Evolutionary conservation across 352 stramenopile genomes (phyloP).

Genomic region (Phytophthora colocasiae): DNA sequence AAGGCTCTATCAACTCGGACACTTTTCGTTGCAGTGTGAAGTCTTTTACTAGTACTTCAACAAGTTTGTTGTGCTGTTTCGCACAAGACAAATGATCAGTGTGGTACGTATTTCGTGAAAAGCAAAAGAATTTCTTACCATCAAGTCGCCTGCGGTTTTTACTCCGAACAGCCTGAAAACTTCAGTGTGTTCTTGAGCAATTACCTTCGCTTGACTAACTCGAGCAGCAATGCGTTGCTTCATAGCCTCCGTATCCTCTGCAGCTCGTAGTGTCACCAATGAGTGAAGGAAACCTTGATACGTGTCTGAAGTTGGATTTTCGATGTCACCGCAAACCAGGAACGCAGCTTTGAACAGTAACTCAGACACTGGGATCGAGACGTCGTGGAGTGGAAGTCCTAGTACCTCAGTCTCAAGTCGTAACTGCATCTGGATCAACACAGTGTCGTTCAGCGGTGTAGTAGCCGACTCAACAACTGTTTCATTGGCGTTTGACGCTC

Average conservation of each 20-base stretch:
- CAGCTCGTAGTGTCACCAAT: conserved; percentile 31
- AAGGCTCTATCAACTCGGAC: conserved; percentile 29
- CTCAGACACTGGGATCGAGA: conserved; percentile 24
- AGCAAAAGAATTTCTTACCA: conserved; percentile 20
- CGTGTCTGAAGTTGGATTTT: conserved; percentile 1
- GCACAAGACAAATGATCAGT: conserved; percentile 9
- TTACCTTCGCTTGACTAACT: conserved; percentile 29
- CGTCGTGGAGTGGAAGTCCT: conserved; percentile 42
- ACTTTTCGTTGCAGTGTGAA: conserved; percentile 35
- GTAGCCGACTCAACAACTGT: not conserved
- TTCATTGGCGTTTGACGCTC: not conserved
- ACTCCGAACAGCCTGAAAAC: conserved; percentile 30
- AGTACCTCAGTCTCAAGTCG: conserved; percentile 56
- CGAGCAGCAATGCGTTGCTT: conserved; percentile 35
- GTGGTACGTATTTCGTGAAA: not conserved
- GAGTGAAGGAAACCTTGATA: conserved; percentile 41
- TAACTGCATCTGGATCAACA: conserved; percentile 25
- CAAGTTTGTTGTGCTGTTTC: conserved; percentile 16
- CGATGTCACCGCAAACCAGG: conserved; percentile 25
- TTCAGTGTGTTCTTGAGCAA: conserved; percentile 22
- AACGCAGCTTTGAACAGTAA: conserved; percentile 72
- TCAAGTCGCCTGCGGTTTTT: conserved; percentile 32
- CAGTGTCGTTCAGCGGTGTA: not conserved
- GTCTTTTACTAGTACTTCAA: conserved; percentile 30
- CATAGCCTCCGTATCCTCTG: conserved; percentile 29